phyloP scores from a whole-genome alignment of 2,329 filamentous ascomycete genomes.

The Clonostachys solani region DNA sequence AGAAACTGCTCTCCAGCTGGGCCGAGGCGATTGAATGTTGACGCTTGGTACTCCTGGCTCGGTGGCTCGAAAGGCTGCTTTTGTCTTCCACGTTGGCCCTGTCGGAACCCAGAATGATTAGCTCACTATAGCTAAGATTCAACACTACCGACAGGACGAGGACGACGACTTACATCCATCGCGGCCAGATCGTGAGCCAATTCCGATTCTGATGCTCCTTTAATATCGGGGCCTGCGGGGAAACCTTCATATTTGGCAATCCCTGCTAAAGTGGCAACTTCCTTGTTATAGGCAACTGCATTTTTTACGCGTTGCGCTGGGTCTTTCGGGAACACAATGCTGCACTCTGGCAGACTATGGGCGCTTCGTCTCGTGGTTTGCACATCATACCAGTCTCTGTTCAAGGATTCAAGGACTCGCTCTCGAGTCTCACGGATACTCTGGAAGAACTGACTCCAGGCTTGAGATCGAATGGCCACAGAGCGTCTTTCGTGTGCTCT shows the following conservation, averaged over 20 bases:
- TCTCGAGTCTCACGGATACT: constrained; percentile 80
- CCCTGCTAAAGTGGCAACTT: constrained; percentile 86
- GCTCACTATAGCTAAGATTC: neutral
- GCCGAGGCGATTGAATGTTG: constrained; percentile 46
- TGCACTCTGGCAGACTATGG: constrained; percentile 76
- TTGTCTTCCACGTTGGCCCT: constrained; percentile 26
- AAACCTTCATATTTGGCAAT: constrained; percentile 95
- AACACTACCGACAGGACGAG: neutral
- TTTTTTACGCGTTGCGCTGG: constrained; percentile 75
- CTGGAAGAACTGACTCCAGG: constrained; percentile 89
- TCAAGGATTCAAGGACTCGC: constrained; percentile 71
- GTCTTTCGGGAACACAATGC: constrained; percentile 74
- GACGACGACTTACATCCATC: constrained; percentile 63
- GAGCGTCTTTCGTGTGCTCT: constrained; percentile 70
- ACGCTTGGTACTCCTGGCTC: constrained; percentile 42
- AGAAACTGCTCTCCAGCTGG: constrained; percentile 82
- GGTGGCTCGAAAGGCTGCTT: constrained; percentile 20
- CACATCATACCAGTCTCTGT: constrained; percentile 88
- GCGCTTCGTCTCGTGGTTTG: constrained; percentile 83
- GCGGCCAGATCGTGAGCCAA: constrained; percentile 83
- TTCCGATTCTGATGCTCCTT: constrained; percentile 66
- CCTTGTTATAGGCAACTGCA: constrained; percentile 88
- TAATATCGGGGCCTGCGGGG: constrained; percentile 85
- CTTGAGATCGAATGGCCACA: constrained; percentile 77
- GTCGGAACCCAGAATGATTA: constrained; percentile 13